Base-by-base conservation (phyloP, 169 alveolate genomes). In the Neospora caninum region DNA sequence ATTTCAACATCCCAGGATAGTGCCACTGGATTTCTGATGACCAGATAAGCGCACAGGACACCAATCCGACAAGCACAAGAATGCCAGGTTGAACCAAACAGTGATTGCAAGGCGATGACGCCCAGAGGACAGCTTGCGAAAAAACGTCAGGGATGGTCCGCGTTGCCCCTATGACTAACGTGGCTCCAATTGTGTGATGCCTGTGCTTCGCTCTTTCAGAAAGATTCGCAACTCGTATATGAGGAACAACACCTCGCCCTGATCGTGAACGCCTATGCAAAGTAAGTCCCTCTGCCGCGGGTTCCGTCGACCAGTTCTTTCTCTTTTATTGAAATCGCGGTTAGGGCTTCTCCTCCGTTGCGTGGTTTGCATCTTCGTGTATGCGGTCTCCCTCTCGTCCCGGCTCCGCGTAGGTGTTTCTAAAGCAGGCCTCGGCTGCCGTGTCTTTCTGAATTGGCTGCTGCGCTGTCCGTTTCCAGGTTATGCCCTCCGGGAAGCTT, bases 211-310 rank as follows among this genome's bases (percentile, higher is more conserved):
- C 58, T 49, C 58, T 49, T 49, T 49, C 67, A 82, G 89, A 42
- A 82, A 1, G 89, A 82, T 31, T 25, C 69, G 31, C 38, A 41
- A 9, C 53, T 82, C 41, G 89, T 82, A 36, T 82, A 82, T 36
- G 89, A 82, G 13, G 89, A 82, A 43, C 89, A 82, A 31, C 89
- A 82, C 67, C 38, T 82, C 31, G 89, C 89, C 67, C 67, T 82
- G 38, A 82, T 82, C 64, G 64, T 82, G 31, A 82, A 82, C 89
- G 89, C 89, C 67, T 82, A 82, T 29, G 89, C 69, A 27, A 82
- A 42, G 89, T 82, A 36, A 13, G 89, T 80, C 27, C 22, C 7
- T 34, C 82, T 20, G 58, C 58, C 13, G 58, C 58, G 4, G 7
- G n/a, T 64, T 64, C 73, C 73, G 31, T 29, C 25, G 31, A 13